These are phyloP conservation scores for Eucalyptus albens DNA, from an alignment of 345 rosid genomes.

Conservation along the genomic window DNA sequence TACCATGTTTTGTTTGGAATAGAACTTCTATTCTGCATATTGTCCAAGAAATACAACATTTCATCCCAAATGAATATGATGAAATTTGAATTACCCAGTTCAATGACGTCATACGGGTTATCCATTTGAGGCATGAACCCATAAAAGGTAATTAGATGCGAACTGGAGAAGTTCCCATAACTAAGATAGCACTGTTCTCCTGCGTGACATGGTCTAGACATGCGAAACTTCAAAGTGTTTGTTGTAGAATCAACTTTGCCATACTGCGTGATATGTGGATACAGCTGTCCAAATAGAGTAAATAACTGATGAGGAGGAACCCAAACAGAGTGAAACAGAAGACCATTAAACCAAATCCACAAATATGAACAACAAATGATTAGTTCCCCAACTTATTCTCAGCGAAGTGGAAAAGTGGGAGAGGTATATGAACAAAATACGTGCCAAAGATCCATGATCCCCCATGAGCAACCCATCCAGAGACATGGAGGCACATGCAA, in stretches of 20 bases:
- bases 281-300: constrained; percentile 24
- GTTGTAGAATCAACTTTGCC: constrained; percentile 69
- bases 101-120: constrained; percentile 73
- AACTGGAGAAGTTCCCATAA: constrained; percentile 75
- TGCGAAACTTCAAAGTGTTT: constrained; percentile 60
- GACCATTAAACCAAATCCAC: neutral
- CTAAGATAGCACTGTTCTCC: constrained; percentile 88
- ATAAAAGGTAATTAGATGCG: constrained; percentile 79
- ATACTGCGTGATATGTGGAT: constrained; percentile 67
- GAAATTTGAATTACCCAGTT: constrained; percentile 43
- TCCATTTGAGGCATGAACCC: constrained; percentile 79
- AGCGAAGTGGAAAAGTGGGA: neutral
- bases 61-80: neutral
- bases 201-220: constrained; percentile 53
- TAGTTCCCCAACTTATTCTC: neutral
- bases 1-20: neutral
- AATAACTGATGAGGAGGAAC: neutral
- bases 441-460: neutral
- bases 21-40: neutral
- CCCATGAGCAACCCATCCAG: neutral
- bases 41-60: neutral
- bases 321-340: neutral
- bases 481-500: neutral
- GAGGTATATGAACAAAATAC: neutral
- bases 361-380: neutral